phyloP scores from a whole-genome alignment of 805 yeast species.

The Saccharomycodes ludwigii region DNA sequence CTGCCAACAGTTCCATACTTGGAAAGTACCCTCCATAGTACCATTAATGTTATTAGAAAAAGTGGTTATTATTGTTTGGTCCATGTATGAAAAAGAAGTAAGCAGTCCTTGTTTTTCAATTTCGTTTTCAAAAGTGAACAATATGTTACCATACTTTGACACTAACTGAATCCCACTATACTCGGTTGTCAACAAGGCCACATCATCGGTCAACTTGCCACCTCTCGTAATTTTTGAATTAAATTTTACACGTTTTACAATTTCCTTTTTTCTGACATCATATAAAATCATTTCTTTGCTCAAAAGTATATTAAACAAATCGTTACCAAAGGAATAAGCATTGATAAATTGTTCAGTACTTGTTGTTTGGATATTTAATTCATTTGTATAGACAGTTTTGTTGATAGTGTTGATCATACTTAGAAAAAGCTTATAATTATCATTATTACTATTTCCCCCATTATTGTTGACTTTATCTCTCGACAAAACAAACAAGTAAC shows the following conservation, averaged over 20 bases:
- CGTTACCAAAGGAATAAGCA: no score
- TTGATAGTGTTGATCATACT: constrained; percentile 12
- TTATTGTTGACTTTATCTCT: constrained; percentile 6
- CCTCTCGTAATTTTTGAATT: no score
- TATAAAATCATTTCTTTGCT: constrained; percentile 12
- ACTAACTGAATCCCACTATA: constrained; percentile 14
- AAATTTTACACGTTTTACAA: no score
- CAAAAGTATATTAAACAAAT: no score
- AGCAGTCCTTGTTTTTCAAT: constrained; percentile 4
- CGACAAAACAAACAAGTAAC: constrained; percentile 13
- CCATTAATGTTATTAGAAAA: no score
- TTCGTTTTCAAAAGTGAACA: constrained; percentile 15
- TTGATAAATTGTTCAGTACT: no score
- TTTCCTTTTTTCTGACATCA: constrained; percentile 9
- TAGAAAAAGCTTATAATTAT: constrained; percentile 3
- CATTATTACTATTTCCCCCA: background rate
- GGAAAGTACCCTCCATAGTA: constrained; percentile 14
- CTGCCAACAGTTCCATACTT: constrained; percentile 19
- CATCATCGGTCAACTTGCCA: constrained; percentile 11
- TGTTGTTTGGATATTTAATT: no score
- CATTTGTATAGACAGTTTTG: constrained; percentile 6
- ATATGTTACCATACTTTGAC: constrained; percentile 17
- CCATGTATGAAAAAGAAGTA: constrained; percentile 12
- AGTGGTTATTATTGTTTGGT: constrained; percentile 10
- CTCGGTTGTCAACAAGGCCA: constrained; percentile 13